Percentiles rank a stretch among this genome's conserved stretches.
Evolutionary conservation across 1,284 basidiomycete genomes (phyloP).

Genomic region (Ganoderma lucidum): DNA sequence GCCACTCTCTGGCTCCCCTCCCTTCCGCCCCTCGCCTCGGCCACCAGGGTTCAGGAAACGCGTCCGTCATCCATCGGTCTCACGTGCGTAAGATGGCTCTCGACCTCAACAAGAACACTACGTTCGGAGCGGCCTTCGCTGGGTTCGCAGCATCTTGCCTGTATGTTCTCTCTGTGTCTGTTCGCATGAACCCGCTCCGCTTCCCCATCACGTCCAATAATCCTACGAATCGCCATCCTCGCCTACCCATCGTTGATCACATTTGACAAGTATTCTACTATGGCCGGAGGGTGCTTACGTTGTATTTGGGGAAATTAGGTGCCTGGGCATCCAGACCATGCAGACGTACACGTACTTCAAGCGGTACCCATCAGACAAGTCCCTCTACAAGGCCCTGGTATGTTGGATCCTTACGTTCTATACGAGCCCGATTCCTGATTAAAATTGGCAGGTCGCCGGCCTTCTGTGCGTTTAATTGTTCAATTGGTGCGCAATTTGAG

Average conservation of each 20-base stretch:
- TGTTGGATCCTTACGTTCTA: conserved; percentile 35
- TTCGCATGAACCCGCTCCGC: background rate
- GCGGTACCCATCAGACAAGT: conserved; percentile 61
- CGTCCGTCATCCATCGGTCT: background rate
- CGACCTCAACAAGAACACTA: conserved; percentile 50
- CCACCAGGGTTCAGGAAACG: conserved; percentile 1
- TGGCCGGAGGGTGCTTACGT: conserved; percentile 1
- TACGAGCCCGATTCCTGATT: background rate
- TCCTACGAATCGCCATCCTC: too few species aligned
- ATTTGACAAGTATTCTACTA: too few species aligned
- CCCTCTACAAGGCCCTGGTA: conserved; percentile 63
- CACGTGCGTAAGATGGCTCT: conserved; percentile 18
- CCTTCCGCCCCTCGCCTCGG: background rate
- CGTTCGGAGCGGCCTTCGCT: conserved; percentile 64
- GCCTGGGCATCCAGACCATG: conserved; percentile 58
- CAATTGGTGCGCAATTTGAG: background rate
- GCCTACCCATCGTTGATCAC: background rate
- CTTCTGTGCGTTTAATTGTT: conserved; percentile 49
- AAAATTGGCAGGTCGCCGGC: conserved; percentile 47
- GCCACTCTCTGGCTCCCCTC: background rate
- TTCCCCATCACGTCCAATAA: background rate
- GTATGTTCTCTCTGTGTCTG: conserved; percentile 34
- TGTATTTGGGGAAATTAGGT: conserved; percentile 35
- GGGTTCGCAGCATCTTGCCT: conserved; percentile 62
- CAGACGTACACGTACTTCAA: conserved; percentile 64